These are phyloP conservation scores for Myxozyma neotropica DNA, from an alignment of 805 yeast genomes.

Conservation along the genomic window DNA sequence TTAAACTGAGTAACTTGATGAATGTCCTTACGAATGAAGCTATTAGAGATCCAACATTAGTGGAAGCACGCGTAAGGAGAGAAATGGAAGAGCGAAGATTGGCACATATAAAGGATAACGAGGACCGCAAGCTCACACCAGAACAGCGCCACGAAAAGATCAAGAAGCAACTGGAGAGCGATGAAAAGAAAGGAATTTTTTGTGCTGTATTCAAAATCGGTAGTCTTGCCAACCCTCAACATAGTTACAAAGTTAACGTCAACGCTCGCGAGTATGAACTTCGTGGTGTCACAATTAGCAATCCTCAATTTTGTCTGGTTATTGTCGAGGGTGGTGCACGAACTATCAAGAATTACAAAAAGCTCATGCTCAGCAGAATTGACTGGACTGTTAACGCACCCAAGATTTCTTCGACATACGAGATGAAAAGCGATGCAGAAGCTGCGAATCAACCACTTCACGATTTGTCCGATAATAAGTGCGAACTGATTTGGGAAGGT, in stretches of 20 bases:
- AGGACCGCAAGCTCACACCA: constrained; percentile 59
- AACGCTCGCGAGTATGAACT: constrained; percentile 75
- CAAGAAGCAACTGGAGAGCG: constrained; percentile 50
- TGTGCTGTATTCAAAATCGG: constrained; percentile 62
- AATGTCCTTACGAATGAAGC: constrained; percentile 83
- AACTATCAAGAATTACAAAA: constrained; percentile 62
- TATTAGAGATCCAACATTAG: constrained; percentile 82
- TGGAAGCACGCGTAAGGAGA: constrained; percentile 68
- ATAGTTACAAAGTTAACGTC: constrained; percentile 71
- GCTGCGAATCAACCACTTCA: neutral
- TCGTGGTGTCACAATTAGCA: constrained; percentile 55
- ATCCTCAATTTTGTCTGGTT: constrained; percentile 53
- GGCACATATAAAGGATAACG: constrained; percentile 63
- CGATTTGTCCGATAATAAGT: constrained; percentile 22
- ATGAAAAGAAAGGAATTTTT: constrained; percentile 55
- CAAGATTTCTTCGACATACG: neutral
- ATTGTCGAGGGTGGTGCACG: constrained; percentile 76
- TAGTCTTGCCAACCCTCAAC: constrained; percentile 62
- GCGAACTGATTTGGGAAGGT: constrained; percentile 38
- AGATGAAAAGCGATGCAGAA: neutral
- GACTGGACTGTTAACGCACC: constrained; percentile 60
- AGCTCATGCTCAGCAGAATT: constrained; percentile 62
- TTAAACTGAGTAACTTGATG: constrained; percentile 82
- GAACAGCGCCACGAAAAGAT: constrained; percentile 60
- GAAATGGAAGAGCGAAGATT: constrained; percentile 66